Base-by-base conservation (phyloP, 805 yeast genomes). In the Zygoascus flipseniorum region DNA sequence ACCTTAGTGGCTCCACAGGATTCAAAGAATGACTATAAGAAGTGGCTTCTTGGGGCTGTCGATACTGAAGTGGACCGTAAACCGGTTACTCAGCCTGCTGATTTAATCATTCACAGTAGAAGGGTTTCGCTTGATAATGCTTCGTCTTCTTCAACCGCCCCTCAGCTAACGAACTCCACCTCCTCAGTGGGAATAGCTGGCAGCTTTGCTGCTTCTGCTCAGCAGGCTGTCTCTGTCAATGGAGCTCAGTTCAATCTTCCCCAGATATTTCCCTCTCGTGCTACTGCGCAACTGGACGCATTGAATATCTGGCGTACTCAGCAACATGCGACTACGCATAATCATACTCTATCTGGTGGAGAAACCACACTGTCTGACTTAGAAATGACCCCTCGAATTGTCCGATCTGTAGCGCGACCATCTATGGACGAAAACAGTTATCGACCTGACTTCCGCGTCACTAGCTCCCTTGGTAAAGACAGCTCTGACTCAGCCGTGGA, bases 251-350 rank as follows among this genome's bases (percentile, higher is more conserved):
- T 51, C 37, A 51, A 56, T 32, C 53, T 60, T 35, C 63, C 63
- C 18, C 61, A 59, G 50, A 57, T 60, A n/a, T 60, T 51, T 54
- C 59, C 62, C 14, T 54, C 61, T 28, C 59, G 63, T 20, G 23
- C 52, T n/a, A 60, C 62, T 9, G 62, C 61, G 3, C 56, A 58
- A 31, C 50, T 57, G 28, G 60, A 59, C 43, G 59, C 61, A 4
- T 16, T 48, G 50, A 53, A 55, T 16, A 45, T 48, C 26, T 54
- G 57, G 57, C 37, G 37, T 4, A 31, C 39, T 4, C 19, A 16
- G n/a, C 48, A 35, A n/a, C 20, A 42, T 42, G 44, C 19, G 13
- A 19, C 20, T 3, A 23, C 47, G 5, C 31, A 16, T 4, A 46
- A 32, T 6, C 18, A 31, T n/a, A 26, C 19, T 11, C 16, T 44